Conservation (phyloP, 1,284 basidiomycete genomes). For the Marasmius tenuissimus region DNA sequence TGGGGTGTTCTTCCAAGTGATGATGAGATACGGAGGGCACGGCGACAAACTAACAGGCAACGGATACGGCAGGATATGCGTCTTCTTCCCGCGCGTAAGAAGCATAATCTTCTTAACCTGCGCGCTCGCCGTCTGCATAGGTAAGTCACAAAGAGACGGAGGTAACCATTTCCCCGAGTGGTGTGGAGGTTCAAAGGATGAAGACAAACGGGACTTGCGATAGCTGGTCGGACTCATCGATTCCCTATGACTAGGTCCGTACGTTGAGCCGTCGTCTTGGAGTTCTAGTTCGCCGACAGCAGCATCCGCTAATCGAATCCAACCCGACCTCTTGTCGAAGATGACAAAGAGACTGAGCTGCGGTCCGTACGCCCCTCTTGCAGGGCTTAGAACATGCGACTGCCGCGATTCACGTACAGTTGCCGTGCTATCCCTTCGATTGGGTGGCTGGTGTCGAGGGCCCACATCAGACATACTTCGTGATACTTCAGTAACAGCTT, state of each 20-base stretch:
- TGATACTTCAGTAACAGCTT: conserved; percentile 54
- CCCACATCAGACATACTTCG: conserved; percentile 45
- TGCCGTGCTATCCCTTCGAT: conserved; percentile 33
- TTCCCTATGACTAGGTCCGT: conserved; percentile 18
- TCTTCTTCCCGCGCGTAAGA: conserved; percentile 66
- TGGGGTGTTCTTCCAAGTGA: conserved; percentile 63
- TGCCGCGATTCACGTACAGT: conserved; percentile 22
- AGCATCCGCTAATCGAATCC: conserved; percentile 76
- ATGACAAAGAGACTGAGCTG: conserved; percentile 75
- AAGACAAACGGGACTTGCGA: conserved; percentile 26
- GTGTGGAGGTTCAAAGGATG: conserved; percentile 13
- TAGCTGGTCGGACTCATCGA: conserved; percentile 19
- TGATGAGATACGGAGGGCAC: conserved; percentile 47
- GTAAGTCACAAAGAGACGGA: conserved; percentile 52
- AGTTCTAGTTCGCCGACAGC: conserved; percentile 76
- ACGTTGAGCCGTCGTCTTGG: conserved; percentile 44
- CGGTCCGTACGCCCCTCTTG: conserved; percentile 51
- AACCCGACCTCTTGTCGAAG: conserved; percentile 80
- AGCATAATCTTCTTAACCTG: conserved; percentile 48
- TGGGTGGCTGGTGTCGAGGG: conserved; percentile 26
- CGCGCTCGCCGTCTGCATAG: conserved; percentile 29
- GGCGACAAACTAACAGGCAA: conserved; percentile 52
- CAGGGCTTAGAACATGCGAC: conserved; percentile 20
- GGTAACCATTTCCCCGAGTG: conserved; percentile 47
- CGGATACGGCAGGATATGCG: conserved; percentile 67